Evolutionary conservation across 495 filamentous ascomycete genomes (phyloP).

Genomic region (Aeminium ludgeri): DNA sequence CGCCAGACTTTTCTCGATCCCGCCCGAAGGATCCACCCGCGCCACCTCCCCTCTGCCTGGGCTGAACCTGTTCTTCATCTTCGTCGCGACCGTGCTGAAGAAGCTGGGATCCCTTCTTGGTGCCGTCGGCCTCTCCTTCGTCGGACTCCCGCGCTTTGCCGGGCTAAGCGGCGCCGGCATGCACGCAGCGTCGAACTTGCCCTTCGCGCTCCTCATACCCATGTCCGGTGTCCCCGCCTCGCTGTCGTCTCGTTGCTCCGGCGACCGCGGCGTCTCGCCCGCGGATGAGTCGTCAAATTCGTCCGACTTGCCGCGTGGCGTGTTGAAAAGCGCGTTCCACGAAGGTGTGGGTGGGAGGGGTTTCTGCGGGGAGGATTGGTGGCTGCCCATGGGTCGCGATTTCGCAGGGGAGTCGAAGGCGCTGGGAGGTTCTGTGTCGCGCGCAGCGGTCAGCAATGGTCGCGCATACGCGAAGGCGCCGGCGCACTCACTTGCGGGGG

Average conservation of each 20-base stretch:
- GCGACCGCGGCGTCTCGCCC: constrained; percentile 62
- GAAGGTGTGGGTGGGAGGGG: constrained; percentile 31
- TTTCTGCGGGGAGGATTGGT: constrained; percentile 35
- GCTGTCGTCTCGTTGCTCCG: constrained; percentile 46
- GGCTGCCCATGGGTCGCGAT: constrained; percentile 19
- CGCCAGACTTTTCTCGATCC: constrained; percentile 33
- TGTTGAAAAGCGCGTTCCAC: constrained; percentile 56
- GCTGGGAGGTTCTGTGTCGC: constrained; percentile 32
- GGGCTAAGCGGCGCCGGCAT: constrained; percentile 14
- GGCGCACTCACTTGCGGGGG: constrained; percentile 13
- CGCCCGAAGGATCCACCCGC: constrained; percentile 37
- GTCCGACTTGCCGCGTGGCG: constrained; percentile 55
- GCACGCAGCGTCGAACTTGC: constrained; percentile 29
- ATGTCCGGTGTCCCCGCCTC: constrained; percentile 48
- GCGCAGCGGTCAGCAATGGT: not conserved
- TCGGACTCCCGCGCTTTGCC: constrained; percentile 1
- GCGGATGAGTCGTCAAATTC: constrained; percentile 60
- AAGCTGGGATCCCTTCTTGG: constrained; percentile 22
- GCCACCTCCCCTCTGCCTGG: constrained; percentile 43
- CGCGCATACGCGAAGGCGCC: constrained; percentile 11
- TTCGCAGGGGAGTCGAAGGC: constrained; percentile 22
- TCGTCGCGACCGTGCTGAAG: constrained; percentile 30
- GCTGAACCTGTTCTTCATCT: constrained; percentile 19
- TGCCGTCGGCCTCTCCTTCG: constrained; percentile 9
- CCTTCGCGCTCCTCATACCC: constrained; percentile 10